A percentile compares a stretch with the other conserved stretches of the same genome.
These are phyloP conservation scores for Metschnikowia lunata DNA, from an alignment of 805 yeast genomes.

Conservation along the genomic window DNA sequence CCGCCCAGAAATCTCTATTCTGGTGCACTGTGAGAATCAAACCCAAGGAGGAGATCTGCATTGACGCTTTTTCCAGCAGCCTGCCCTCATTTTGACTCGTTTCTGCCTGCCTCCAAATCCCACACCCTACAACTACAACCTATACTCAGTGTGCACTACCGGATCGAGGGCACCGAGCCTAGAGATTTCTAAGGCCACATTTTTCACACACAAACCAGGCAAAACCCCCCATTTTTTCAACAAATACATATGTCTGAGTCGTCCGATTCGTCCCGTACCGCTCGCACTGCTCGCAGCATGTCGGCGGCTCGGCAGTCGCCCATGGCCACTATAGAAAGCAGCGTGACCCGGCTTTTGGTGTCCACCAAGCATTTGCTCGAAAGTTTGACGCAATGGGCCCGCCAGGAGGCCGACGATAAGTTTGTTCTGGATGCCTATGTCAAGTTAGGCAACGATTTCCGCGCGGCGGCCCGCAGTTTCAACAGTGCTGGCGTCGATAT, in stretches of 20 bases:
- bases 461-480: slow-evolving; percentile 79
- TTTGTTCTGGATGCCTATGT: slow-evolving; percentile 91
- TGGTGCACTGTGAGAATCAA: too few relatives aligned
- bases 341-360: slow-evolving; percentile 73
- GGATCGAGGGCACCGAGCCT: too few relatives aligned
- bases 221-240: not conserved
- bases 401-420: slow-evolving; percentile 68
- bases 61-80: too few relatives aligned
- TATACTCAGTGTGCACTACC: too few relatives aligned
- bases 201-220: not conserved
- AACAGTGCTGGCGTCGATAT: slow-evolving; percentile 74
- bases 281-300: slow-evolving; percentile 1
- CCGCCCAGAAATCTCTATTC: too few relatives aligned
- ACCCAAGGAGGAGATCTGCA: too few relatives aligned
- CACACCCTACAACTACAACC: too few relatives aligned
- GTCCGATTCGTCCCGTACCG: slow-evolving; percentile 1
- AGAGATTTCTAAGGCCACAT: too few relatives aligned
- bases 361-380: slow-evolving; percentile 88
- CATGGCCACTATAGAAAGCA: slow-evolving; percentile 60
- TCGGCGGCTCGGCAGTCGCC: slow-evolving; percentile 15
- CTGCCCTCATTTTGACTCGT: too few relatives aligned
- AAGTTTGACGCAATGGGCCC: slow-evolving; percentile 86
- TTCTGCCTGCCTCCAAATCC: too few relatives aligned
- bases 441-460: slow-evolving; percentile 87
- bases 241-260: slow-evolving; percentile 1